Base-by-base conservation (phyloP, 345 rosid genomes). In the Bruguiera sexangula region DNA sequence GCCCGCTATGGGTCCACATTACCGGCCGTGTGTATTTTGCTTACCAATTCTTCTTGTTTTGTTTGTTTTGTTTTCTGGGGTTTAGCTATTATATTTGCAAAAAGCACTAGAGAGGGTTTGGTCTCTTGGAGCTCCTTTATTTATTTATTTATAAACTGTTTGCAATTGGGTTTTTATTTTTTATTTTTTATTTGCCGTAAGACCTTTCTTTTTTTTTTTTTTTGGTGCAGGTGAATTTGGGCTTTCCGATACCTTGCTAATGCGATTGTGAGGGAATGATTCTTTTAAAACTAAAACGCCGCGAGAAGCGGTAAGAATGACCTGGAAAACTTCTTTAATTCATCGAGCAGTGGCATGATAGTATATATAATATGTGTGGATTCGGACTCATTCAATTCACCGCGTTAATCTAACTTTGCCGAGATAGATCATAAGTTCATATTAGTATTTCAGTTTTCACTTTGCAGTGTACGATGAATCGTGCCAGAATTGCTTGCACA, bases 1-100 rank as follows among this genome's bases (percentile, higher is more conserved):
- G 63, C 99, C 98, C 62, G 98, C 97, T 43, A 95, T 95, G 99
- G 99, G 97, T 3, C 99, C 92, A 69, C 86, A 78, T 80, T 95
- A 90, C 75, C 92, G 99, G 85, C 82, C 92, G 98, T 91, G 97
- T 92, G 99, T 95, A 76, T 50, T 50, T 88, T 69, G 10, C 8
- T 53, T 8, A 6, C 21, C 46, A 39, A 39, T 39, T 9, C 3
- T 39, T 39, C 15, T 11, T 10, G 24, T n/a, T 53, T n/a, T n/a
- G 24, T n/a, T n/a, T 55, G 27, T 22, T 55, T 55, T 22, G 27
- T 8, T 55, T 21, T 55, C 46, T 0, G 29, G 4, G 27, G 15
- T 55, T 55, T 55, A 26, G 2, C 27, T 55, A 21, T 8, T 39
- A 11, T 39, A 39, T 2, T 39, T 11, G 46, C 46, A 2, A 39